Conservation (phyloP, 495 filamentous ascomycete species). For the Cercophora newfieldiana region DNA sequence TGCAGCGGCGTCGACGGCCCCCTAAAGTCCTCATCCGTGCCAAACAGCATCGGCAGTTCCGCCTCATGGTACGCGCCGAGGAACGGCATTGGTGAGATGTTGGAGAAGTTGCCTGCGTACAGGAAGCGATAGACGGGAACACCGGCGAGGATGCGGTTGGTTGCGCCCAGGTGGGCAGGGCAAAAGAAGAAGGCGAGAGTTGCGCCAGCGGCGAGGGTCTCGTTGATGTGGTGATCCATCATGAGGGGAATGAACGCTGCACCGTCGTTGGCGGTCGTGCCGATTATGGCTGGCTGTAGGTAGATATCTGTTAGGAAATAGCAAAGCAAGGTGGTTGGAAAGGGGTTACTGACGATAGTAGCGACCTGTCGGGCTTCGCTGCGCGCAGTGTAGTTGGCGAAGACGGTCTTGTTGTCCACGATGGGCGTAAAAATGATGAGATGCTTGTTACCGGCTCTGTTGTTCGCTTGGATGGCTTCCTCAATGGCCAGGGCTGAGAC, state of each 20-base stretch:
- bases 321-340: background rate
- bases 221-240: background rate
- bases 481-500: slow-evolving; percentile 29
- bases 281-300: slow-evolving; percentile 11
- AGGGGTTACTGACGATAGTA: background rate
- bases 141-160: slow-evolving; percentile 17
- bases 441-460: slow-evolving; percentile 32
- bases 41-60: slow-evolving; percentile 52
- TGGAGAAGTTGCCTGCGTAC: slow-evolving; percentile 46
- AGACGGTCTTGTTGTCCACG: slow-evolving; percentile 33
- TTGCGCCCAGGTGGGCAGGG: slow-evolving; percentile 7
- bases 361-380: slow-evolving; percentile 11
- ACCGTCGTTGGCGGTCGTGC: slow-evolving; percentile 17
- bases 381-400: slow-evolving; percentile 39
- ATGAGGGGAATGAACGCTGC: background rate
- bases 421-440: slow-evolving; percentile 31
- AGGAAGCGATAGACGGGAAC: slow-evolving; percentile 33
- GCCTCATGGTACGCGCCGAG: slow-evolving; percentile 51
- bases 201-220: background rate
- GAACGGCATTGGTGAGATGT: slow-evolving; percentile 37
- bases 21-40: slow-evolving; percentile 40
- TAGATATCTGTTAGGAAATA: background rate
- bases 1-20: slow-evolving; percentile 32
- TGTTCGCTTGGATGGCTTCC: slow-evolving; percentile 22
- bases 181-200: slow-evolving; percentile 28